Percentiles rank a stretch among this genome's conserved stretches.
phyloP scores from a whole-genome alignment of 75 land plant genomes.

The Cupressus sempervirens region DNA sequence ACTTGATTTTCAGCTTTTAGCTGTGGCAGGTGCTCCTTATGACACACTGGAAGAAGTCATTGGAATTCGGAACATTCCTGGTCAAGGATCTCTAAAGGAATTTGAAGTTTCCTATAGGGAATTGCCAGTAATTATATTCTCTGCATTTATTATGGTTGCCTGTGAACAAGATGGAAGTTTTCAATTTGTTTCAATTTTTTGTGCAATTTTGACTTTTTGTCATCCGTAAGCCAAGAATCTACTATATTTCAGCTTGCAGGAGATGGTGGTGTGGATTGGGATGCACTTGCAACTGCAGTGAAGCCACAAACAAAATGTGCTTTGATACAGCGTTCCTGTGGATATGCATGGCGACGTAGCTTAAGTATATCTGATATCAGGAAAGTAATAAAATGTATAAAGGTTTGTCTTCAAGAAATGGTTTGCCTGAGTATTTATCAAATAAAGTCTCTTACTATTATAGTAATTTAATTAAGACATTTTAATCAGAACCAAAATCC shows the following conservation, averaged over 20 bases:
- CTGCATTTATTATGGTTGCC: neutral
- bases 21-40: slow-evolving; percentile 94
- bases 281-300: slow-evolving; percentile 54
- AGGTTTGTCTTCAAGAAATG: slow-evolving; percentile 35
- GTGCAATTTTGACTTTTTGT: neutral
- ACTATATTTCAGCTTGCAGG: slow-evolving; percentile 54
- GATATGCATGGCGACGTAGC: slow-evolving; percentile 90
- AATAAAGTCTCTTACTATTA: neutral
- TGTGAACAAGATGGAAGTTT: neutral
- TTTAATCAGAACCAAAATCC: slow-evolving; percentile 67
- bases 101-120: slow-evolving; percentile 83
- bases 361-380: slow-evolving; percentile 70
- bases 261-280: slow-evolving; percentile 87
- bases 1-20: slow-evolving; percentile 64
- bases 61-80: slow-evolving; percentile 72
- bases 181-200: neutral
- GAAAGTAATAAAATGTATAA: slow-evolving; percentile 67
- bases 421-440: slow-evolving; percentile 8
- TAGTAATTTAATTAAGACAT: neutral
- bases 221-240: neutral
- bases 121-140: slow-evolving; percentile 55
- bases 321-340: slow-evolving; percentile 90
- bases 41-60: slow-evolving; percentile 97
- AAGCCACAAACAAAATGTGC: slow-evolving; percentile 88
- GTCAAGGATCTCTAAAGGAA: slow-evolving; percentile 80